Evolutionary conservation across 2,329 filamentous ascomycete genomes (phyloP).

Genomic region (Pestalotiopsis sp.): DNA sequence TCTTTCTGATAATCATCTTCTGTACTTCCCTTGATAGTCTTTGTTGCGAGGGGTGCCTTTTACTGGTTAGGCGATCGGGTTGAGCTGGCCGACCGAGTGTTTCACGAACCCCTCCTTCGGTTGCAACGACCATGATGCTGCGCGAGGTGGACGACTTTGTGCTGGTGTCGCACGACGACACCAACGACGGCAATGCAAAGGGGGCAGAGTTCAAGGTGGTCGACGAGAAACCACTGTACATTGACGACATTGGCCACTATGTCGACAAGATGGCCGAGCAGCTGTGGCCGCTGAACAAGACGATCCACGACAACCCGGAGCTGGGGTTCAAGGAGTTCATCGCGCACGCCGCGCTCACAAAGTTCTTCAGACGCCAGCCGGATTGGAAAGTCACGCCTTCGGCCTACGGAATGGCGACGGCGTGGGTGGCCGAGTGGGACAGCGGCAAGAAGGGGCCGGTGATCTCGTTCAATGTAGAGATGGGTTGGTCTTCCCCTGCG

Average conservation of each 20-base stretch:
- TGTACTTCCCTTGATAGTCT: not conserved
- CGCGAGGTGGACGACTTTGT: slow-evolving; percentile 28
- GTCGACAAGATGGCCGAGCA: slow-evolving; percentile 39
- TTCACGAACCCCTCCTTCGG: not conserved
- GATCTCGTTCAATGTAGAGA: slow-evolving; percentile 50
- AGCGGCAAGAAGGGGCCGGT: slow-evolving; percentile 47
- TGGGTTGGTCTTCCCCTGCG: slow-evolving; percentile 33
- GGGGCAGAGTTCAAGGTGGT: not conserved
- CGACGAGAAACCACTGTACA: slow-evolving; percentile 23
- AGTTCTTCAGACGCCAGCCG: slow-evolving; percentile 43
- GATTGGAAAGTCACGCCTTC: slow-evolving; percentile 55
- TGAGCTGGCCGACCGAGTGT: not conserved
- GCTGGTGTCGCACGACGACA: slow-evolving; percentile 27
- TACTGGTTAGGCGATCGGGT: not conserved
- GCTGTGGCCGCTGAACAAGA: slow-evolving; percentile 49
- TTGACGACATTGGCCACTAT: slow-evolving; percentile 38
- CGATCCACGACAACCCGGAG: slow-evolving; percentile 55
- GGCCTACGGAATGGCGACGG: slow-evolving; percentile 54
- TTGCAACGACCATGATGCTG: slow-evolving; percentile 19
- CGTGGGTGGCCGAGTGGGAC: slow-evolving; percentile 53
- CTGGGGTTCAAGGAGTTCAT: slow-evolving; percentile 49
- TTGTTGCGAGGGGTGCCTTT: not conserved
- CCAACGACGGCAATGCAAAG: slow-evolving; percentile 20
- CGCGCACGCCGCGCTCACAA: slow-evolving; percentile 51
- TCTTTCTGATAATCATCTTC: not conserved